These are phyloP conservation scores for Wickerhamiella musiphila DNA, from an alignment of 805 yeast genomes.

Conservation along the genomic window DNA sequence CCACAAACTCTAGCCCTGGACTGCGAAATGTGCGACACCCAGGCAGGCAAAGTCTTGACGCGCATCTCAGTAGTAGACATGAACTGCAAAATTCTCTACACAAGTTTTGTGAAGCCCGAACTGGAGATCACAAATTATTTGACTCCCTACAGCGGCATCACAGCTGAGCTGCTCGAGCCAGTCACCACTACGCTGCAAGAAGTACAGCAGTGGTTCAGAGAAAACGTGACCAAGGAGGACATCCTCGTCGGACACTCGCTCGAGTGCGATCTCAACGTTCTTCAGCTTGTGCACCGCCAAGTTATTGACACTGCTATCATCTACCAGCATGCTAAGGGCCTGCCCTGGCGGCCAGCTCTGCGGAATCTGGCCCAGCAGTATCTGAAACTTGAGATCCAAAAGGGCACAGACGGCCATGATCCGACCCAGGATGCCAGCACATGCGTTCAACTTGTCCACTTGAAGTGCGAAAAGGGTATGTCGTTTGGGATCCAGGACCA, in stretches of 20 bases:
- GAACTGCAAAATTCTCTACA: slow-evolving; percentile 39
- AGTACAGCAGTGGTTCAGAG: slow-evolving; percentile 40
- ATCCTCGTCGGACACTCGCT: slow-evolving; percentile 78
- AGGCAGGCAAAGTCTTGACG: slow-evolving; percentile 47
- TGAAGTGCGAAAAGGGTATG: slow-evolving; percentile 51
- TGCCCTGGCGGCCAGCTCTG: slow-evolving; percentile 63
- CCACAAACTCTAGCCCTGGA: slow-evolving; percentile 43
- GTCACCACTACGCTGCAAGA: slow-evolving; percentile 52
- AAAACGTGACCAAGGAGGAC: slow-evolving; percentile 37
- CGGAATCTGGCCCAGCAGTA: slow-evolving; percentile 46
- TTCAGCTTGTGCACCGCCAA: slow-evolving; percentile 52
- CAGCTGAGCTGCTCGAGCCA: slow-evolving; percentile 41
- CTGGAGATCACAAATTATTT: slow-evolving; percentile 62
- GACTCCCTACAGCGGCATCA: slow-evolving; percentile 76
- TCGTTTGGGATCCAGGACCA: slow-evolving; percentile 35
- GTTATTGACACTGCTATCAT: slow-evolving; percentile 68
- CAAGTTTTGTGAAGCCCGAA: slow-evolving; percentile 62
- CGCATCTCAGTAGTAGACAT: slow-evolving; percentile 60
- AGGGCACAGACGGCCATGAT: slow-evolving; percentile 58
- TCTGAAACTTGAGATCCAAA: slow-evolving; percentile 46
- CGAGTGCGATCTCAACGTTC: slow-evolving; percentile 60
- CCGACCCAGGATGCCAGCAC: slow-evolving; percentile 74
- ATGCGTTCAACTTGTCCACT: slow-evolving; percentile 57
- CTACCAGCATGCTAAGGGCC: slow-evolving; percentile 64
- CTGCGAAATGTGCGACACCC: slow-evolving; percentile 80